These are phyloP conservation scores for Zoysia pacifica DNA, from an alignment of 176 grass and related monocot species.

Conservation along the genomic window DNA sequence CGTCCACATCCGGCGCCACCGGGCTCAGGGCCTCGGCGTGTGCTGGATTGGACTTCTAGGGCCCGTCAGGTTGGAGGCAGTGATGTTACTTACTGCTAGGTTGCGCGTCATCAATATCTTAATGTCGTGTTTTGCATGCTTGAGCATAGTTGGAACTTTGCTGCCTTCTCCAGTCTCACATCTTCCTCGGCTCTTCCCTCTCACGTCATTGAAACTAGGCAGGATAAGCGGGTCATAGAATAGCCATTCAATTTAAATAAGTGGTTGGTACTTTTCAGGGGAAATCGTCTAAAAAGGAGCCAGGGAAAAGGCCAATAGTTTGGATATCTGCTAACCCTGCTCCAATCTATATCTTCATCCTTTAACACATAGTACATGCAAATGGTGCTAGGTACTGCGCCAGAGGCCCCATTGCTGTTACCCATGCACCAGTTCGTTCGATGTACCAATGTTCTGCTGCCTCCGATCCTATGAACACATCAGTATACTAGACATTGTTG, in stretches of 20 bases:
- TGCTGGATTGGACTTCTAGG: slow-evolving; percentile 52
- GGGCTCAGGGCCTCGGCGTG: slow-evolving; percentile 40
- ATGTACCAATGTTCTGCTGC: not conserved
- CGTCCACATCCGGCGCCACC: slow-evolving; percentile 32
- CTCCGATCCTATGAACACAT: not conserved
- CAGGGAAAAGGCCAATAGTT: too few relatives aligned
- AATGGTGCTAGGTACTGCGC: not conserved
- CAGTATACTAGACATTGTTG: too few relatives aligned
- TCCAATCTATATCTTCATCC: too few relatives aligned
- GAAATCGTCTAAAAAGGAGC: too few relatives aligned
- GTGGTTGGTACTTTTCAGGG: too few relatives aligned
- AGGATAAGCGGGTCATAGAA: too few relatives aligned
- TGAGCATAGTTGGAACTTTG: not conserved
- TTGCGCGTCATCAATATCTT: slow-evolving; percentile 22
- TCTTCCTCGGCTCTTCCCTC: too few relatives aligned
- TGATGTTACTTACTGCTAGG: slow-evolving; percentile 43
- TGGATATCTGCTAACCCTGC: too few relatives aligned
- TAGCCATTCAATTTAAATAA: too few relatives aligned
- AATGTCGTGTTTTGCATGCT: not conserved
- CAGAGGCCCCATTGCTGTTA: not conserved
- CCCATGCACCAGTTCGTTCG: not conserved
- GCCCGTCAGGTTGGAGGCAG: slow-evolving; percentile 68
- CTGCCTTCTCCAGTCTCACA: too few relatives aligned
- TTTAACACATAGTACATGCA: not conserved
- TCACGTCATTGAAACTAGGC: too few relatives aligned